Evolutionary conservation across 2,329 filamentous ascomycete species (phyloP).

Genomic region (Sclerotiophoma versabilis): DNA sequence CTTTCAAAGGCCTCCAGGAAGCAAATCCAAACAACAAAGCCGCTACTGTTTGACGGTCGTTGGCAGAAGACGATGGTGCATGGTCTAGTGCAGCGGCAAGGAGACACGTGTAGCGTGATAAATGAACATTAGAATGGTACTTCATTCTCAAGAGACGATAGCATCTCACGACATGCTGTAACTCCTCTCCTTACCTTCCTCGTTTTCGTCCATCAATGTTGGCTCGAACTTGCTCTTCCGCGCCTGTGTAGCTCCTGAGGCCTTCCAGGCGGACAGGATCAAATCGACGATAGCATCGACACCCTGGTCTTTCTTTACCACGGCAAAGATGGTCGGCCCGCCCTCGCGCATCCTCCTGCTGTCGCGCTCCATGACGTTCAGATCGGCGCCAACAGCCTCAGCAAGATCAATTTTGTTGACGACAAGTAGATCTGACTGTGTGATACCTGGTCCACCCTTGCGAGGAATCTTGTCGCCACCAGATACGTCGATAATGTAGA

Average conservation of each 20-base stretch:
- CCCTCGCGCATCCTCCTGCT: conserved; percentile 93
- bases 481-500: conserved; percentile 97
- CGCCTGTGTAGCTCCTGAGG: conserved; percentile 72
- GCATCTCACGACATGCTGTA: conserved; percentile 9
- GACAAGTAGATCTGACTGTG: conserved; percentile 89
- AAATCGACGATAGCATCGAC: conserved; percentile 87
- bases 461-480: conserved; percentile 96
- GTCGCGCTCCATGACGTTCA: conserved; percentile 93
- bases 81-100: background rate
- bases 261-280: conserved; percentile 91
- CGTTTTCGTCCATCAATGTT: conserved; percentile 40
- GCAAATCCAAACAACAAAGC: too few relatives aligned
- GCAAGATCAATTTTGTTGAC: conserved; percentile 98
- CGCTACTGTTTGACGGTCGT: too few relatives aligned
- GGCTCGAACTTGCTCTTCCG: conserved; percentile 44
- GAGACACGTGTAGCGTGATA: background rate
- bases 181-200: conserved; percentile 23
- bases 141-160: background rate
- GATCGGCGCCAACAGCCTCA: conserved; percentile 85
- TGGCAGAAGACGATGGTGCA: too few relatives aligned
- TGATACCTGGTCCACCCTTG: conserved; percentile 96
- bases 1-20: too few relatives aligned
- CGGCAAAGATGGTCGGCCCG: conserved; percentile 92
- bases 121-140: background rate
- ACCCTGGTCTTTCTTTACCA: conserved; percentile 91